Conservation (phyloP, 495 filamentous ascomycete species). For the Xylaria curta region DNA sequence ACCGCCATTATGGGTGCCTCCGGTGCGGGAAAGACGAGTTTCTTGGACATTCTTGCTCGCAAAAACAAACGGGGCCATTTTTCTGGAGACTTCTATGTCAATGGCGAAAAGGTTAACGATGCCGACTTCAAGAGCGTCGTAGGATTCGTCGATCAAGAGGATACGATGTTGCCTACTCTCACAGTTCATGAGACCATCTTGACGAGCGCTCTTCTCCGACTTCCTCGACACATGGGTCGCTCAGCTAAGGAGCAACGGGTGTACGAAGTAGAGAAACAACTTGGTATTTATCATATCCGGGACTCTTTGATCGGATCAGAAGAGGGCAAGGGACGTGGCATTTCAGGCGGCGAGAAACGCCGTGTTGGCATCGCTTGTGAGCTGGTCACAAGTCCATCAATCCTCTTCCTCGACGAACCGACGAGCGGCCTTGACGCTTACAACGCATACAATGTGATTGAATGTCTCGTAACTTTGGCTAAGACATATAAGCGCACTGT, state of each 20-base stretch:
- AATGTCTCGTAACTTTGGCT: conserved; percentile 92
- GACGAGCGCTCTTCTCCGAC: conserved; percentile 86
- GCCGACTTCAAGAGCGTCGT: conserved; percentile 87
- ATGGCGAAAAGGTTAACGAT: conserved; percentile 88
- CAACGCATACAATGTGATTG: conserved; percentile 96
- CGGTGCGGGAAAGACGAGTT: conserved; percentile 96
- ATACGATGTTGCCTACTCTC: conserved; percentile 95
- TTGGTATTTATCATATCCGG: conserved; percentile 89
- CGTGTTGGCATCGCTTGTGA: conserved; percentile 97
- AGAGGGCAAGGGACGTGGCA: conserved; percentile 91
- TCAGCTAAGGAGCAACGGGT: conserved; percentile 87
- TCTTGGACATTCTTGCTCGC: conserved; percentile 92
- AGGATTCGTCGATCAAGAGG: conserved; percentile 97
- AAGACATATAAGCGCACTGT: conserved; percentile 96
- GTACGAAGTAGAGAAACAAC: conserved; percentile 90
- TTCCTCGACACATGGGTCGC: conserved; percentile 88
- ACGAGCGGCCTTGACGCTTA: conserved; percentile 95
- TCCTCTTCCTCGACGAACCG: conserved; percentile 95
- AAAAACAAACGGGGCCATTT: conserved; percentile 94
- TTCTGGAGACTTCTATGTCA: conserved; percentile 87
- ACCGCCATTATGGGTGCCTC: conserved; percentile 99
- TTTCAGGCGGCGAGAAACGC: conserved; percentile 96
- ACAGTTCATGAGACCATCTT: conserved; percentile 98
- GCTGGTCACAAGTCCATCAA: conserved; percentile 95
- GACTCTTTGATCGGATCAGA: conserved; percentile 98